Evolutionary conservation across 2,329 filamentous ascomycete species (phyloP), one percentile per base, ranked within the genome.

Genomic region (Alternaria angustiovoidea): DNA sequence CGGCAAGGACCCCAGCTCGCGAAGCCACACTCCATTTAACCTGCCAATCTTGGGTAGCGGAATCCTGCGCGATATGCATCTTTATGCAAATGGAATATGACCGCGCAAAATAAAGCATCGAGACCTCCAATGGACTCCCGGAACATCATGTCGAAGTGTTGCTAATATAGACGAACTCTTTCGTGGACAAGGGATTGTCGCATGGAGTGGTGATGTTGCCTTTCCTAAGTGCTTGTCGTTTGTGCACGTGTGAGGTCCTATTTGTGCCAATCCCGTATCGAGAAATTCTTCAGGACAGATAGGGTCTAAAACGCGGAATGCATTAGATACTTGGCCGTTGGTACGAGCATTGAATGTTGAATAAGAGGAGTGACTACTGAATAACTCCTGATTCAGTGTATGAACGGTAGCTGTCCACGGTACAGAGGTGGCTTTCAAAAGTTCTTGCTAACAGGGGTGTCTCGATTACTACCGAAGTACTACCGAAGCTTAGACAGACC

Each of bases 31-130:
- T 18, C 24, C 42, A 18, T 22, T 14, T 7, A 41, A 42, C 47
- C 34, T 60, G 57, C 57, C 54, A 16, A 59, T 49, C 24, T 38
- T 42, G 57, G 51, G 39, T 54, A 54, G 49, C 20, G 34, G 24
- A 28, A 18, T 46, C 49, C 32, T 54, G 55, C 41, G 32, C 55
- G 52, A 54, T 26, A 47, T 54, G 26, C 26, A 30, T 47, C 36
- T 18, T 59, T 39, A 39, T 49, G 46, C 46, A 49, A 49, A 49
- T 49, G 46, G 8, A 49, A 49, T 36, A 36, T 38, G 20, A 26
- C 30, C 20, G 16, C 32, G 46, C 46, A 38, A 26, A 49, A 38
- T 38, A 24, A 48, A 49, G 20, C 39, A 42, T 42, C 30, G 14
- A 49, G 30, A 16, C 20, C 22, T 34, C 32, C 46, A 49, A 49